Conservation (phyloP, 2,329 filamentous ascomycete genomes). For the Stagonosporopsis cucurbitacearum region DNA sequence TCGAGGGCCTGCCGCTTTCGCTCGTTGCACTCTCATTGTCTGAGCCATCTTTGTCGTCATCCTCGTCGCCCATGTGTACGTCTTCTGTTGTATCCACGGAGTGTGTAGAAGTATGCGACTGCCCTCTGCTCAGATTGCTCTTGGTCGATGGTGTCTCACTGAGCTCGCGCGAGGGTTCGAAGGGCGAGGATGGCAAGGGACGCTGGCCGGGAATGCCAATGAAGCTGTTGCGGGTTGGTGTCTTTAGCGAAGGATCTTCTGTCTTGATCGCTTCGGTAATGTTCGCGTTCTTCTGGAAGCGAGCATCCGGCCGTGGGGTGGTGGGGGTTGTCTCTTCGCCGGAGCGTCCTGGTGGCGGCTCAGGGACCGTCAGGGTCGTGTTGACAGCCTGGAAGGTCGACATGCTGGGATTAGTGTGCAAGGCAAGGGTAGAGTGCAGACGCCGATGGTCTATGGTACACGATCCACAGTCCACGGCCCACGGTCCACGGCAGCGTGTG, state of each 20-base stretch:
- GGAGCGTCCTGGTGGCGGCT: slow-evolving; percentile 52
- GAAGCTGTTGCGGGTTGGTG: slow-evolving; percentile 67
- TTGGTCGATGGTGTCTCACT: slow-evolving; percentile 47
- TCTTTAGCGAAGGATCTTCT: slow-evolving; percentile 58
- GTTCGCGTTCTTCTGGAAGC: slow-evolving; percentile 50
- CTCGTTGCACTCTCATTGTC: slow-evolving; percentile 59
- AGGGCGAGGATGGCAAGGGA: slow-evolving; percentile 53
- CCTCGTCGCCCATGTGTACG: slow-evolving; percentile 74
- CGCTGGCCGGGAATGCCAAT: slow-evolving; percentile 55
- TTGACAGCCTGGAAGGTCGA: slow-evolving; percentile 68
- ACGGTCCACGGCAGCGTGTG: too few relatives aligned
- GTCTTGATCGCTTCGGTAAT: slow-evolving; percentile 41
- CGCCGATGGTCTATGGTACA: slow-evolving; percentile 1
- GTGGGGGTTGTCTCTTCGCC: slow-evolving; percentile 64
- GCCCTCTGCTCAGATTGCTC: slow-evolving; percentile 58
- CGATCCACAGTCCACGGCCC: too few relatives aligned
- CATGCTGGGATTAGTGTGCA: slow-evolving; percentile 48
- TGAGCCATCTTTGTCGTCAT: slow-evolving; percentile 65
- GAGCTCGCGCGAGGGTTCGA: slow-evolving; percentile 55
- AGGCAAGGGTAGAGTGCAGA: slow-evolving; percentile 7
- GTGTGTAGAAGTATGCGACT: slow-evolving; percentile 67
- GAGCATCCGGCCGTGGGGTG: slow-evolving; percentile 58
- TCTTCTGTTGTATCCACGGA: slow-evolving; percentile 72
- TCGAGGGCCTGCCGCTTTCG: slow-evolving; percentile 74
- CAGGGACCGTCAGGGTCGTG: slow-evolving; percentile 56